Conservation (phyloP, 768 basidiomycete species). For the Hericium coralloides region DNA sequence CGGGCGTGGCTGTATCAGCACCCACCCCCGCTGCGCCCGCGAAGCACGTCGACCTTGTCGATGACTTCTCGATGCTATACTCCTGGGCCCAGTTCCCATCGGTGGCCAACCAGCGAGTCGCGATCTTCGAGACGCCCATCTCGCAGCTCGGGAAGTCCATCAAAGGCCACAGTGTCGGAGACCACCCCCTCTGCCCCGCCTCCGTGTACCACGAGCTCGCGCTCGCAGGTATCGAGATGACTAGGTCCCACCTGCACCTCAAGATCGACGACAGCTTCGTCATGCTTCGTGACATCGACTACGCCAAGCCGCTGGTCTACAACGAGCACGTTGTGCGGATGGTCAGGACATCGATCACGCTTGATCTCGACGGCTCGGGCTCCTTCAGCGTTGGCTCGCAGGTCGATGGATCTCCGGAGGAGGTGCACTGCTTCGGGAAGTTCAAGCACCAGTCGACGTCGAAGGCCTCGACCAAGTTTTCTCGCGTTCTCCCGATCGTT, state of each 20-base stretch:
- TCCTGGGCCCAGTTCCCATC: slow-evolving; percentile 23
- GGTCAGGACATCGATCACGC: slow-evolving; percentile 32
- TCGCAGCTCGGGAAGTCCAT: slow-evolving; percentile 34
- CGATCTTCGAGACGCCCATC: slow-evolving; percentile 49
- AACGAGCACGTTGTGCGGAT: slow-evolving; percentile 21
- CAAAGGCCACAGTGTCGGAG: slow-evolving; percentile 45
- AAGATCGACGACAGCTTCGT: slow-evolving; percentile 24
- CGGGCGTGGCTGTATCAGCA: background rate
- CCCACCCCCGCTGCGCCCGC: background rate
- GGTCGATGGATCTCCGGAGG: slow-evolving; percentile 14
- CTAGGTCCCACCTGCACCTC: slow-evolving; percentile 23
- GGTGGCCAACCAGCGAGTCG: slow-evolving; percentile 22
- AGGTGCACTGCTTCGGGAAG: slow-evolving; percentile 34
- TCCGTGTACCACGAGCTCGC: slow-evolving; percentile 56
- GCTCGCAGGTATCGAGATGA: slow-evolving; percentile 34
- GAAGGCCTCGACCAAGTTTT: slow-evolving; percentile 29
- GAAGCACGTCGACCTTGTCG: background rate
- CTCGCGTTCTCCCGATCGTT: slow-evolving; percentile 26
- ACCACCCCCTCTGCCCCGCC: slow-evolving; percentile 48
- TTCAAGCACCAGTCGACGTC: slow-evolving; percentile 28
- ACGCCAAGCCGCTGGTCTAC: slow-evolving; percentile 48
- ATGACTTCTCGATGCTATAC: slow-evolving; percentile 28
- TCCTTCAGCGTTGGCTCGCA: slow-evolving; percentile 41
- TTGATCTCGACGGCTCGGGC: slow-evolving; percentile 27
- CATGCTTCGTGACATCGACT: slow-evolving; percentile 35